Conservation (phyloP, 116 monocot genomes). For the Trichopus zeylanicus region DNA sequence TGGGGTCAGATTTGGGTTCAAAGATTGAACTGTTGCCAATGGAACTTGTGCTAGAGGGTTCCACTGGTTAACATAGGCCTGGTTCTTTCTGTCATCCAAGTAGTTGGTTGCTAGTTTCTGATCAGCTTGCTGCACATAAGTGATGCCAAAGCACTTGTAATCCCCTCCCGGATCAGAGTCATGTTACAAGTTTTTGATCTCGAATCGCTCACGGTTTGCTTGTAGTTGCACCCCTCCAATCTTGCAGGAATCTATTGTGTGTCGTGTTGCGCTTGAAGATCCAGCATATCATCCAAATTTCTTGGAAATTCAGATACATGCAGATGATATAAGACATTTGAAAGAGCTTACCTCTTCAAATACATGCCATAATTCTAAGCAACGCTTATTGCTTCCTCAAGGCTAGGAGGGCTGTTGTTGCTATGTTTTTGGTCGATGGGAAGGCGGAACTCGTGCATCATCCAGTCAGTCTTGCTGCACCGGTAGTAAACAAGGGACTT, state of each 20-base stretch:
- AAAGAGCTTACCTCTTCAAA: too few species aligned
- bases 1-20: neutral
- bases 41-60: neutral
- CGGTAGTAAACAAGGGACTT: constrained; percentile 82
- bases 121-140: constrained; percentile 1
- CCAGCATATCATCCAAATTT: constrained; percentile 67
- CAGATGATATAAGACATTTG: too few species aligned
- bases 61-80: constrained; percentile 18
- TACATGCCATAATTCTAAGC: too few species aligned
- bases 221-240: constrained; percentile 9
- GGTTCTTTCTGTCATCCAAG: constrained; percentile 8
- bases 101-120: neutral
- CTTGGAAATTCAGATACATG: constrained; percentile 22
- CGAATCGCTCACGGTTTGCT: constrained; percentile 14
- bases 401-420: constrained; percentile 20
- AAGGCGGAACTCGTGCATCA: constrained; percentile 96
- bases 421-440: constrained; percentile 19
- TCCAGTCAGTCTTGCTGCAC: constrained; percentile 84
- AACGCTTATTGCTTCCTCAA: constrained; percentile 43
- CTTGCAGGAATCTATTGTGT: constrained; percentile 20
- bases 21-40: neutral
- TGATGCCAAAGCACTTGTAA: neutral
- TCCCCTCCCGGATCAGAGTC: constrained; percentile 39
- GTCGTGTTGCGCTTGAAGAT: constrained; percentile 49
- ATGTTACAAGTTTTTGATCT: constrained; percentile 40